phyloP scores from a whole-genome alignment of 2,329 filamentous ascomycete genomes.

The Colletotrichum limetticola region DNA sequence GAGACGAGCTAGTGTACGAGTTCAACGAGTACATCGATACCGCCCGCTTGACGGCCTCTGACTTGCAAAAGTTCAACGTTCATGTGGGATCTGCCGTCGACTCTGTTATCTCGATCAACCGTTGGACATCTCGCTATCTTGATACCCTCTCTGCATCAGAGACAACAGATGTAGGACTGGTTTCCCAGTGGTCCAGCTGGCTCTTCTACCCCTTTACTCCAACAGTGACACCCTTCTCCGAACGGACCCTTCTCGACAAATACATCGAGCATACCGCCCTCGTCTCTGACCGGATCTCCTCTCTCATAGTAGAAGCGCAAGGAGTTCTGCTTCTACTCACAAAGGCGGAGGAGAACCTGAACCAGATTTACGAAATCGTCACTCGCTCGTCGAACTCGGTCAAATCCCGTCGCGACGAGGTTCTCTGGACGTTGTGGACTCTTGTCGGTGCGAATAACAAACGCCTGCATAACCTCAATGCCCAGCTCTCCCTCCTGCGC shows the following conservation, averaged over 20 bases:
- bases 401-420: conserved; percentile 69
- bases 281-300: conserved; percentile 75
- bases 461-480: conserved; percentile 68
- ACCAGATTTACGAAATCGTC: conserved; percentile 76
- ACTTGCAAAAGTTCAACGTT: conserved; percentile 80
- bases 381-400: conserved; percentile 71
- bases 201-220: conserved; percentile 72
- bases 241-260: conserved; percentile 74
- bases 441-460: conserved; percentile 76
- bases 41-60: conserved; percentile 70
- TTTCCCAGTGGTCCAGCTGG: conserved; percentile 55
- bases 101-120: conserved; percentile 78
- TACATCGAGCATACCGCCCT: conserved; percentile 79
- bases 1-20: conserved; percentile 78
- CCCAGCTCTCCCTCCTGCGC: conserved; percentile 71
- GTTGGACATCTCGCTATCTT: conserved; percentile 78
- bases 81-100: conserved; percentile 81
- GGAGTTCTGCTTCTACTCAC: conserved; percentile 73
- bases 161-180: conserved; percentile 44
- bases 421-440: conserved; percentile 78
- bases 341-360: conserved; percentile 75
- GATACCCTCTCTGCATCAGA: conserved; percentile 62
- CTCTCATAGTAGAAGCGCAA: conserved; percentile 77
- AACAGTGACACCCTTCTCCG: conserved; percentile 60
- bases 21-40: conserved; percentile 81